Evolutionary conservation across 768 basidiomycete genomes (phyloP).

Genomic region (Calvatia gigantea): DNA sequence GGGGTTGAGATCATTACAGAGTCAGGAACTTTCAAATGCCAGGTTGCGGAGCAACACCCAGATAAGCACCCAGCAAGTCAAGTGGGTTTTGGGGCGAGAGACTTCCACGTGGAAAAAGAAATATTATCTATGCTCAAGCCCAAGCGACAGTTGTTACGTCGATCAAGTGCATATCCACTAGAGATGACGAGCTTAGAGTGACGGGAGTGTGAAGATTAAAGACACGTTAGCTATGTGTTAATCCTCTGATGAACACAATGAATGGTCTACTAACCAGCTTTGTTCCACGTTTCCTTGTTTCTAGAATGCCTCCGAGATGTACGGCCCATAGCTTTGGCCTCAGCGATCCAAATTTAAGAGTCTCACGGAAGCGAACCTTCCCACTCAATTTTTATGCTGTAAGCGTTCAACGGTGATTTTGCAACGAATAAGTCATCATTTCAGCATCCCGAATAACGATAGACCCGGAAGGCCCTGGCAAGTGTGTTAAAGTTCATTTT

Average conservation of each 20-base stretch:
- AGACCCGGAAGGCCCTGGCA: neutral
- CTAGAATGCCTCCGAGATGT: neutral
- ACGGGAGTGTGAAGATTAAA: neutral
- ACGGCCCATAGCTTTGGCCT: neutral
- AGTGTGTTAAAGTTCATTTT: constrained; percentile 8
- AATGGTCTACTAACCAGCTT: neutral
- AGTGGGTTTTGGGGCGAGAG: neutral
- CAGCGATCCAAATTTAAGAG: neutral
- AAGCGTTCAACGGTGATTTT: neutral
- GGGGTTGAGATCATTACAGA: neutral
- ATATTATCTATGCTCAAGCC: neutral
- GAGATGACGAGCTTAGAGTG: neutral
- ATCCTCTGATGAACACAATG: neutral
- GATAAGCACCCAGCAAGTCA: neutral
- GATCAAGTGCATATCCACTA: neutral
- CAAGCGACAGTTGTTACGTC: neutral
- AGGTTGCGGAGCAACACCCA: neutral
- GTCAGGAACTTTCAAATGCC: neutral
- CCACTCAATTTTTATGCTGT: neutral
- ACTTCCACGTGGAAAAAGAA: neutral
- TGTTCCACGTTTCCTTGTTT: neutral
- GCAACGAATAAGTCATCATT: neutral
- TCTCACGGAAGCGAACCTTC: neutral
- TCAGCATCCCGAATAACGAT: neutral
- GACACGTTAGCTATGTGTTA: neutral